Conservation (phyloP, 345 rosid species). For the Populus pruinosa region DNA sequence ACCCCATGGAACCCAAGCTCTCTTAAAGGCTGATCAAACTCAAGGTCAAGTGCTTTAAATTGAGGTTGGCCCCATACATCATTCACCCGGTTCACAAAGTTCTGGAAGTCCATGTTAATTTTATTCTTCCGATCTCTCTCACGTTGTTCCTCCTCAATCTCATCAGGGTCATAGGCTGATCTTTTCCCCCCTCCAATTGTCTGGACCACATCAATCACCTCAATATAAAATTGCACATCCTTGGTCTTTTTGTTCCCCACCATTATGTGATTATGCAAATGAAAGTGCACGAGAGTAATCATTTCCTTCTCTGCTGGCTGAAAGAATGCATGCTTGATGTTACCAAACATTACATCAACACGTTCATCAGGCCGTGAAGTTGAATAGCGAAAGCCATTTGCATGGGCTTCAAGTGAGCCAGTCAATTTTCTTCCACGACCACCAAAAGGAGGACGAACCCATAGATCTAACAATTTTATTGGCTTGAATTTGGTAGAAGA, state of each 20-base stretch:
- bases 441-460: slow-evolving; percentile 85
- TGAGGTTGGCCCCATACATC: slow-evolving; percentile 89
- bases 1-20: slow-evolving; percentile 97
- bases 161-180: slow-evolving; percentile 95
- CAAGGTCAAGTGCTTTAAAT: slow-evolving; percentile 72
- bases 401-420: slow-evolving; percentile 80
- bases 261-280: slow-evolving; percentile 94
- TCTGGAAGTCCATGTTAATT: slow-evolving; percentile 79
- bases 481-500: slow-evolving; percentile 72
- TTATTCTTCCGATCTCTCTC: slow-evolving; percentile 86
- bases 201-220: slow-evolving; percentile 92
- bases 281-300: slow-evolving; percentile 82
- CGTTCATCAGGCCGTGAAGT: slow-evolving; percentile 81
- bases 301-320: slow-evolving; percentile 96
- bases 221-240: slow-evolving; percentile 88
- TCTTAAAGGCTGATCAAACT: slow-evolving; percentile 92
- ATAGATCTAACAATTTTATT: slow-evolving; percentile 67
- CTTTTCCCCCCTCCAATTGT: slow-evolving; percentile 86
- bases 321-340: slow-evolving; percentile 85
- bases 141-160: slow-evolving; percentile 87
- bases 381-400: slow-evolving; percentile 77
- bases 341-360: slow-evolving; percentile 75
- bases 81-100: slow-evolving; percentile 76
- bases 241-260: slow-evolving; percentile 90
- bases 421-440: slow-evolving; percentile 90